Base-by-base conservation (phyloP, 768 basidiomycete species). In the Termitomyces sp. region DNA sequence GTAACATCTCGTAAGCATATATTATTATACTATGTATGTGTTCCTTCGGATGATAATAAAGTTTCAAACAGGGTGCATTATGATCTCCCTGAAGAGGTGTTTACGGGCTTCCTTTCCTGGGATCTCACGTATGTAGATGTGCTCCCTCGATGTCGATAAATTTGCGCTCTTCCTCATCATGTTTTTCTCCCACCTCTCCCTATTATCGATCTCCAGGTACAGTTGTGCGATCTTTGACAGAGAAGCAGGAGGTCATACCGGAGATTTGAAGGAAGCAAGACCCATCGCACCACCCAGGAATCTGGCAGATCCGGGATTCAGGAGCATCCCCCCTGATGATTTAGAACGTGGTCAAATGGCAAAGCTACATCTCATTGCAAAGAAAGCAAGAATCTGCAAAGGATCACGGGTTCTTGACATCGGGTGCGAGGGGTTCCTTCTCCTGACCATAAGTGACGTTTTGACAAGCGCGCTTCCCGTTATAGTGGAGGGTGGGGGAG, bases 331-430 rank as follows among this genome's bases (percentile, higher is more conserved):
- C 5, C 54, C 54, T 10, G 58, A 55, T 35, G 54, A 59, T n/a
- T 17, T 59, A 50, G 58, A 59, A 38, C 48, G 49, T 31, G 58
- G 53, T 6, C 58, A 59, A 26, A 50, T 55, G 49, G 50, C 44
- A n/a, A 59, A 59, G 45, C n/a, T 59, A 3, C 58, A 55, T 26
- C 58, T 55, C 14, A 54, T 59, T 37, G 53, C 54, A 35, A 46
- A 47, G 45, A 59, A 55, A 37, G 58, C 54, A 3, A 54, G 54
- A 7, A 45, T 59, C 1, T 28, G 46, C 5, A 41, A 55, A 44
- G 58, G 58, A 12, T 54, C 43, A 17, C 41, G 58, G 0, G 58
- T 59, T 14, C 54, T 59, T 51, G 58, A 59, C 19, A 55, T 59
- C 11, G 58, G 58, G 49, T 59, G 31, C 5, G 50, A 31, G 30